These are phyloP conservation scores for Plantago major DNA, from an alignment of 257 asterid species.

Conservation along the genomic window DNA sequence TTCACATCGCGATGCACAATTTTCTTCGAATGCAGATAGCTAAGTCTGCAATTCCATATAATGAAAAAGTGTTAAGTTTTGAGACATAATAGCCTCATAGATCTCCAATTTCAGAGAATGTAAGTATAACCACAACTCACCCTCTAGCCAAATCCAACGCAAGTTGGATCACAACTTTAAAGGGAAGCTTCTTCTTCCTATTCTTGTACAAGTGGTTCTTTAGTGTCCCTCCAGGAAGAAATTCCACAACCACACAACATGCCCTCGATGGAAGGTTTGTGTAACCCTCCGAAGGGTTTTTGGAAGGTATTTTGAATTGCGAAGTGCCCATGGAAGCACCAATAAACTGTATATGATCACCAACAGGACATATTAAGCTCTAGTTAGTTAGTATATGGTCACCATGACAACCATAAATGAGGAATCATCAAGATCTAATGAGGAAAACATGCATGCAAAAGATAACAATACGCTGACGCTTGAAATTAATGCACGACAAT, in stretches of 20 bases:
- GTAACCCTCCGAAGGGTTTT: constrained; percentile 68
- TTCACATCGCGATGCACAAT: constrained; percentile 95
- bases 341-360: constrained; percentile 45
- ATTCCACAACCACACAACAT: constrained; percentile 89
- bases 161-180: constrained; percentile 68
- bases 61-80: background rate
- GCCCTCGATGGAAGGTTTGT: constrained; percentile 80
- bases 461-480: too few species aligned
- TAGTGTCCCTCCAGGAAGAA: constrained; percentile 75
- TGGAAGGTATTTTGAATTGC: constrained; percentile 79
- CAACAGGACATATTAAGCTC: background rate
- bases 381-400: background rate
- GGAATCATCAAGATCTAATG: too few species aligned
- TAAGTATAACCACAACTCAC: constrained; percentile 28
- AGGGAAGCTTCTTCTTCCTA: constrained; percentile 82
- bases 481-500: too few species aligned
- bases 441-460: too few species aligned
- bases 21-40: constrained; percentile 84
- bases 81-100: too few species aligned
- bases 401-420: background rate
- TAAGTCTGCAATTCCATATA: constrained; percentile 43
- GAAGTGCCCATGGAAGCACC: constrained; percentile 99
- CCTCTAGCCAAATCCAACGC: constrained; percentile 90
- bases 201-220: constrained; percentile 69
- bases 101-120: background rate